Percentiles rank a stretch among this genome's conserved stretches.
phyloP scores from a whole-genome alignment of 768 basidiomycete species.

The Lentinula detonsa region DNA sequence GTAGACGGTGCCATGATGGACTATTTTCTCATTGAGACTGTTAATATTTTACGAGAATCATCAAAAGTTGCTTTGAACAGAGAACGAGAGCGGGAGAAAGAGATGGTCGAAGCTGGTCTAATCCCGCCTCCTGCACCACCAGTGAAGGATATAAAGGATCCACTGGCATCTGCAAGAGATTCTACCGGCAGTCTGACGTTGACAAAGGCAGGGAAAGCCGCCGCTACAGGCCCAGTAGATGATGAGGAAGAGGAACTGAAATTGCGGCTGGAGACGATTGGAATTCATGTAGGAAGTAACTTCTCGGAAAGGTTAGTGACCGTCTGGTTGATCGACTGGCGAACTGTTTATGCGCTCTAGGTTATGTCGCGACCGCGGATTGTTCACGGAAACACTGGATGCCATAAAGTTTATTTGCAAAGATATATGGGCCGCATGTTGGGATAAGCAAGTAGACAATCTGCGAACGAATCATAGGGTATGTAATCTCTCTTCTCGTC shows the following conservation, averaged over 20 bases:
- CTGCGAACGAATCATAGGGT: constrained; percentile 92
- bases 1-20: constrained; percentile 72
- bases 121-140: constrained; percentile 41
- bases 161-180: constrained; percentile 27
- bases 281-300: constrained; percentile 80
- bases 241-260: constrained; percentile 74
- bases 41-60: constrained; percentile 68
- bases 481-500: constrained; percentile 3
- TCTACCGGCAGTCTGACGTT: constrained; percentile 35
- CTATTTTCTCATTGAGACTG: constrained; percentile 81
- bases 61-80: constrained; percentile 66
- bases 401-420: constrained; percentile 95
- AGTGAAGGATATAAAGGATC: constrained; percentile 24
- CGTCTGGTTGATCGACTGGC: not conserved
- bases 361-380: constrained; percentile 65
- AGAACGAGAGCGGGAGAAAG: constrained; percentile 62
- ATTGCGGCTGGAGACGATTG: constrained; percentile 73
- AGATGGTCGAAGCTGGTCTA: constrained; percentile 77
- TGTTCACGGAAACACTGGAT: constrained; percentile 82
- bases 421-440: constrained; percentile 87
- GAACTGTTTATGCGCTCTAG: constrained; percentile 29
- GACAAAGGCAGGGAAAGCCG: constrained; percentile 25
- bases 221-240: constrained; percentile 26
- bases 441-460: constrained; percentile 96
- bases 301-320: constrained; percentile 72